These are phyloP conservation scores for Licmophora abbreviata DNA, from an alignment of 108 stramenopile genomes.

Conservation along the genomic window DNA sequence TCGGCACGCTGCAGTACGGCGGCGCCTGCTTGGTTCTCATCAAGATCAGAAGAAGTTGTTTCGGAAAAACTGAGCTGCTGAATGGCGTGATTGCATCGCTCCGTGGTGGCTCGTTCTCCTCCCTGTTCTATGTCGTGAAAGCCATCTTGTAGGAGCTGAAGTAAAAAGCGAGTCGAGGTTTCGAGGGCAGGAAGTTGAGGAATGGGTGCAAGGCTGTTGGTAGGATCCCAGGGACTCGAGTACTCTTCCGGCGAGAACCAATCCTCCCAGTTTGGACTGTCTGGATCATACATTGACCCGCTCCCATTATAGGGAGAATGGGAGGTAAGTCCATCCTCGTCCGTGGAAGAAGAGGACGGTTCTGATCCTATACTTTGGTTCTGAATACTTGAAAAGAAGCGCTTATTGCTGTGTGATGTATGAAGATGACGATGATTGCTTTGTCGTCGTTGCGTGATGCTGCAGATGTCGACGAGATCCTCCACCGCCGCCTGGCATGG, in stretches of 20 bases:
- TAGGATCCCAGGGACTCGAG: conserved; percentile 5
- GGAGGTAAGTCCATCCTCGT: no score
- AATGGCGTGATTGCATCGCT: conserved; percentile 3
- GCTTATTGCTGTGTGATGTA: no score
- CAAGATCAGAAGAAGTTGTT: no score
- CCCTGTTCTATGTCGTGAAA: not conserved
- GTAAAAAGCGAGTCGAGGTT: not conserved
- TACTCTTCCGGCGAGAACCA: not conserved
- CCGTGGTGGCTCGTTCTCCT: conserved; percentile 5
- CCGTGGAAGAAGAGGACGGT: no score
- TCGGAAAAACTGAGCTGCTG: not conserved
- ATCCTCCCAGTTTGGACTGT: not conserved
- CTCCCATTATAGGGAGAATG: no score
- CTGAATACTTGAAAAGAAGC: no score
- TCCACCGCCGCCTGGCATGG: no score
- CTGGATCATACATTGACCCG: not conserved
- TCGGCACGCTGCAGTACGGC: not conserved
- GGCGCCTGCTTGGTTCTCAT: not conserved
- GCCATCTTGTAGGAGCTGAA: conserved; percentile 3
- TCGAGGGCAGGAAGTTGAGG: not conserved
- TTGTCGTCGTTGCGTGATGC: no score
- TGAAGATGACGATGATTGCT: no score
- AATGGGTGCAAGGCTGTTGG: not conserved
- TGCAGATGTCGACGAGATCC: no score
- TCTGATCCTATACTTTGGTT: no score